phyloP scores from a whole-genome alignment of 176 grass and related monocot species.

The Pontederia paniculata region DNA sequence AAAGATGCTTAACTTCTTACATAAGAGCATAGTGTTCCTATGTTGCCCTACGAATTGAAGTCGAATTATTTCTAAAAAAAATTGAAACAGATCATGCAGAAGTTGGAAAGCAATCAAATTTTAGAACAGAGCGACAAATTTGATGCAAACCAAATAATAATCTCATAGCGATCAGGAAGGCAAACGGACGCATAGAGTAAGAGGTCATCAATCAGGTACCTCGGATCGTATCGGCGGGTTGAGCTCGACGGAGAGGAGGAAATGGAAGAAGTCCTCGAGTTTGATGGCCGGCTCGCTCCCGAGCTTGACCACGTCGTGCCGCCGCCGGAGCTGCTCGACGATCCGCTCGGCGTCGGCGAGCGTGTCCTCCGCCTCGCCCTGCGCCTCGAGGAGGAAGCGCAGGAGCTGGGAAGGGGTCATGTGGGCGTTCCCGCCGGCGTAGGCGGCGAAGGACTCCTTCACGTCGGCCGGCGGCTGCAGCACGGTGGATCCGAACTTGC shows the following conservation, averaged over 20 bases:
- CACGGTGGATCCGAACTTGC: constrained; percentile 9
- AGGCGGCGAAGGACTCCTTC: not conserved
- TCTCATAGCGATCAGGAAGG: not conserved
- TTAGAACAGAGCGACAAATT: no score
- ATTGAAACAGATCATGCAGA: no score
- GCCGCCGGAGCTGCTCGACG: not conserved
- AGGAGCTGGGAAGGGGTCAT: constrained; percentile 1
- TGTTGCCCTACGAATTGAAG: no score
- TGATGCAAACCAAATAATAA: not conserved
- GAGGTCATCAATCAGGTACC: not conserved
- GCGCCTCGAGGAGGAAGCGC: constrained; percentile 3
- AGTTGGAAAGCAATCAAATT: no score
- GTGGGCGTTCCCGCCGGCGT: not conserved
- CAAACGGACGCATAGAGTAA: not conserved
- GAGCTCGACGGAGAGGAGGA: constrained; percentile 10
- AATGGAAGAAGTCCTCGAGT: constrained; percentile 16
- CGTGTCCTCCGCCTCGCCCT: constrained; percentile 1
- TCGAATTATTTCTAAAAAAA: no score
- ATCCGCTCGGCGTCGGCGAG: constrained; percentile 9
- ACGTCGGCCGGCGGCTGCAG: constrained; percentile 10
- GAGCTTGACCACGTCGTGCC: not conserved
- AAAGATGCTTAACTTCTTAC: not conserved
- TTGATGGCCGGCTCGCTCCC: not conserved
- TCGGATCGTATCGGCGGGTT: constrained; percentile 9
- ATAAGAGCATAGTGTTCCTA: not conserved